Evolutionary conservation across 2,329 filamentous ascomycete species (phyloP), one percentile per base, ranked within the genome.

Genomic region (Pestalotiopsis sp.): DNA sequence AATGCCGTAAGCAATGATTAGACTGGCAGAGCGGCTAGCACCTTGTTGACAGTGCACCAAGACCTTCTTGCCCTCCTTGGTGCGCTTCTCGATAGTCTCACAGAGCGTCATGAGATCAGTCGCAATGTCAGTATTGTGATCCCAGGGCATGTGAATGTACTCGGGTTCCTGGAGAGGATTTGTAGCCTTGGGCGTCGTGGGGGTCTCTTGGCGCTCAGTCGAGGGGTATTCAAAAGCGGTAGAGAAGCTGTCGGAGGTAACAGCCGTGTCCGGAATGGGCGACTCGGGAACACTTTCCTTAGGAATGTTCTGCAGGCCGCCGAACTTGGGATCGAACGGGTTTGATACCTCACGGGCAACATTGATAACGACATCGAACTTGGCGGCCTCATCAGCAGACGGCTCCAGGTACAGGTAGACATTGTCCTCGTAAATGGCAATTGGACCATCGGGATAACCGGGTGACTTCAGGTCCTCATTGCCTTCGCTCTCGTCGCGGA

Each of bases 101-200:
- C 93, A 94, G 14, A 97, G 84, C 61, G 84, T 85, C 84, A 93
- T 90, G 23, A 96, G 82, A 77, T 96, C 93, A 4, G 89, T 88
- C 1, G 93, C 90, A 73, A 97, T 95, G 69, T 96, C 92, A 0
- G 93, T 95, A 80, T 95, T 95, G 81, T 96, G 93, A 70, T 96
- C 93, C 93, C 93, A 96, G 1, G 90, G 91, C 75, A 96, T 91
- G 77, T 97, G 93, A 17, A 96, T 93, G 75, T 97, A 97, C 78
- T 97, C 93, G 0, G 93, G 93, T 60, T 88, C 81, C 65, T 83
- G 73, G 59, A 81, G 78, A 4, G 78, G 70, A 56, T 79, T 80
- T 20, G 45, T 17, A 13, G 88, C 85, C 76, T 87, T 90, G 3
- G 89, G 88, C 0, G 87, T 89, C 1, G 88, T 89, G 4, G 89